These are phyloP conservation scores for Zygosaccharomyces gambellarensis DNA, from an alignment of 805 yeast genomes.

Conservation along the genomic window DNA sequence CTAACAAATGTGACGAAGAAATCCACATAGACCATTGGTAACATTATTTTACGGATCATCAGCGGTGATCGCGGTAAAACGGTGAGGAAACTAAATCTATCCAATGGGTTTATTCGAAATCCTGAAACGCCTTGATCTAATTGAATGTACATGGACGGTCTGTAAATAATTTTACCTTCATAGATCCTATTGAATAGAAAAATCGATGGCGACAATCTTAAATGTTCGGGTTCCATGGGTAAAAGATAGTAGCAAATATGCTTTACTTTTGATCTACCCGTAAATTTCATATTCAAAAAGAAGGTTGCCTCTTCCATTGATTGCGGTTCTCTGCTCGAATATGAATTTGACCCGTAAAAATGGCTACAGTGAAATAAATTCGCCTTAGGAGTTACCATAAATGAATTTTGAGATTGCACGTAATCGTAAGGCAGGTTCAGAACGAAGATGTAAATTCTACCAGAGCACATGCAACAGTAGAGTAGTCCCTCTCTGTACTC, in stretches of 20 bases:
- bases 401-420: conserved; percentile 16
- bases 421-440: conserved; percentile 28
- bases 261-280: conserved; percentile 15
- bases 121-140: conserved; percentile 19
- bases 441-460: conserved; percentile 23
- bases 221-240: conserved; percentile 18
- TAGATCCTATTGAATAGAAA: conserved; percentile 9
- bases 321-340: conserved; percentile 9
- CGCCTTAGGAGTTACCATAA: conserved; percentile 3
- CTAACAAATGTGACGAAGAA: conserved; percentile 19
- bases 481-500: conserved; percentile 26
- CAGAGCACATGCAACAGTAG: conserved; percentile 26
- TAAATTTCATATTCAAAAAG: conserved; percentile 11
- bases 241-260: conserved; percentile 24
- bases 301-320: conserved; percentile 16
- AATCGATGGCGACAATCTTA: conserved; percentile 9
- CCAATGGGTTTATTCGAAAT: conserved; percentile 28
- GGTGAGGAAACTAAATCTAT: conserved; percentile 49
- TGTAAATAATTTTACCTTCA: conserved; percentile 12
- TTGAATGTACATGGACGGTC: conserved; percentile 21
- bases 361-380: conserved; percentile 4
- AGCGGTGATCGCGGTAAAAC: conserved; percentile 83
- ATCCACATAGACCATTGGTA: conserved; percentile 20
- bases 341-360: background rate
- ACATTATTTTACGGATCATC: conserved; percentile 60